Evolutionary conservation across 306 rosid genomes (phyloP), one percentile per base, ranked within the genome.

Genomic region (Inga laurina): DNA sequence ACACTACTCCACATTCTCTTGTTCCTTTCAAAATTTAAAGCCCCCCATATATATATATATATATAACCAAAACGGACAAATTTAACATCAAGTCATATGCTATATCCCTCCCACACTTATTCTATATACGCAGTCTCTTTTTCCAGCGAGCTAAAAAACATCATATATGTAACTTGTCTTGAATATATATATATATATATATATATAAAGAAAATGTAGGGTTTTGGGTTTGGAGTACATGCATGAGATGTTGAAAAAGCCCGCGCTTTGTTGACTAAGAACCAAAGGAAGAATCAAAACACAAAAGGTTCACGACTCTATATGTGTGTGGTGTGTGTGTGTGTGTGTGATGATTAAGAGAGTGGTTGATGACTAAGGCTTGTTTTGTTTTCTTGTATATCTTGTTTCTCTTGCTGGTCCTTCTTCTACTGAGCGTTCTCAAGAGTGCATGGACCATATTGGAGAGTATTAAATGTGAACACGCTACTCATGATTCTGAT

Each of bases 361-460:
- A 69, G 74, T 41, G 52, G 74, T 41, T 70, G 51, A 70, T 70
- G 74, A 70, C 34, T 10, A 70, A 70, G 41, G 75, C 56, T 71
- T 71, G 18, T 71, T 43, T 71, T 44, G 52, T 71, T 59, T 64
- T 41, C 57, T 59, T 46, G 9, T 24, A 22, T 22, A 11, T 7
- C 6, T 11, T 4, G 1, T 6, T 18, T 45, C 37, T 45, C n/a
- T 5, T 24, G 76, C 11, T 44, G 76, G 59, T 49, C 78, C 81
- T 77, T 48, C 52, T 21, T 0, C 46, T n/a, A 1, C 12, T 22
- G 32, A 4, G 64, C n/a, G 66, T 22, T 59, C 10, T 22, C 4
- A 59, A 22, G 78, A 67, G 61, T 54, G 78, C 83, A 80, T 80
- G 83, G 83, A 44, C 83, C 83, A 57, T 54, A 19, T 15, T 24